phyloP scores from a whole-genome alignment of 202 grass and related monocot genomes.

The Digitaria exilis region DNA sequence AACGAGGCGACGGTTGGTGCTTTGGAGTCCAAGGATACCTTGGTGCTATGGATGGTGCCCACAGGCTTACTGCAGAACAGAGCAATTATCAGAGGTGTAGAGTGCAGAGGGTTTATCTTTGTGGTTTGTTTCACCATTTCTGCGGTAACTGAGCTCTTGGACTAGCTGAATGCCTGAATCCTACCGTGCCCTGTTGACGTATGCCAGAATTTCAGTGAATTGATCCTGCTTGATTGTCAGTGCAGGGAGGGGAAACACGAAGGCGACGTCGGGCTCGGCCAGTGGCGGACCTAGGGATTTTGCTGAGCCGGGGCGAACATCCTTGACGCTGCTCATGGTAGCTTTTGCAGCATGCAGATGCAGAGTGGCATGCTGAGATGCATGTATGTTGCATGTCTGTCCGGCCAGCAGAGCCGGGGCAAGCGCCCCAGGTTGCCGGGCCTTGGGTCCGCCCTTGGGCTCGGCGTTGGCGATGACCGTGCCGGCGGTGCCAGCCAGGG shows the following conservation, averaged over 20 bases:
- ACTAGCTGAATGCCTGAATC: not conserved
- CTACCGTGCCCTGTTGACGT: not conserved
- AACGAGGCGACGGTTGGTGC: constrained; percentile 38
- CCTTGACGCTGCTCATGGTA: no score
- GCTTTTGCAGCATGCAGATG: no score
- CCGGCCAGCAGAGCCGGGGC: no score
- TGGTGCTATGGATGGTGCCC: constrained; percentile 17
- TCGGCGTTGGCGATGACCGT: not conserved
- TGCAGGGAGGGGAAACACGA: constrained; percentile 4
- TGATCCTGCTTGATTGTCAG: not conserved
- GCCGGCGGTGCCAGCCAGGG: constrained; percentile 6
- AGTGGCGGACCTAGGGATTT: no score
- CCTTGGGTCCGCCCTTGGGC: no score
- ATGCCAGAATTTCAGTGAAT: not conserved
- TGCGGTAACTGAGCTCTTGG: not conserved
- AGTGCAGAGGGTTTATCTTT: not conserved
- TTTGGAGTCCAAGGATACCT: not conserved
- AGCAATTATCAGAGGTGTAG: not conserved
- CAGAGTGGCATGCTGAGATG: no score
- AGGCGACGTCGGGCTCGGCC: not conserved
- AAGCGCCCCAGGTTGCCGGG: no score
- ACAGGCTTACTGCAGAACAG: constrained; percentile 34
- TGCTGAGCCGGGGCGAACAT: no score
- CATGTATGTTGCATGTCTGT: no score
- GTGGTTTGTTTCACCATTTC: not conserved